These are phyloP conservation scores for Citrus glauca DNA, from an alignment of 345 rosid species.

Conservation along the genomic window DNA sequence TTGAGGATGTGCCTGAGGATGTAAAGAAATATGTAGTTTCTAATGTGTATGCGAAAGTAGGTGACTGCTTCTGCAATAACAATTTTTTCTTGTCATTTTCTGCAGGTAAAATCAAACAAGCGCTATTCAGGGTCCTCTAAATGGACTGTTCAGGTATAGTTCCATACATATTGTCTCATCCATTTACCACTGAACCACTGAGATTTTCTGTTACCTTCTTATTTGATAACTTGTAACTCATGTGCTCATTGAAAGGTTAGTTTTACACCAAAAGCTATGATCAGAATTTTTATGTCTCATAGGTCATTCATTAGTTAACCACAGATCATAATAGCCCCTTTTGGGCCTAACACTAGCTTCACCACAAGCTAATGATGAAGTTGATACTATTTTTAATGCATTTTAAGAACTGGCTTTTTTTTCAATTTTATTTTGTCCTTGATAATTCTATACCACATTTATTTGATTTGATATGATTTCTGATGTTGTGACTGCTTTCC, in stretches of 20 bases:
- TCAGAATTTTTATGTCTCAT: neutral
- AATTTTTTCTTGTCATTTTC: slow-evolving; percentile 9
- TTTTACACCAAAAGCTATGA: neutral
- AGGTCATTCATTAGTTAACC: neutral
- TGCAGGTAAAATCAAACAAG: slow-evolving; percentile 77
- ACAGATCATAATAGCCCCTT: neutral
- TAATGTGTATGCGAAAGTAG: neutral
- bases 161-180: neutral
- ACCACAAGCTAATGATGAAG: neutral
- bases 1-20: slow-evolving; percentile 88
- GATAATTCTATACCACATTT: neutral
- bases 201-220: neutral
- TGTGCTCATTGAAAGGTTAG: neutral
- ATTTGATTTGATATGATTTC: neutral
- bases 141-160: slow-evolving; percentile 92
- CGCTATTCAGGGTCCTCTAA: slow-evolving; percentile 88
- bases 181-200: neutral
- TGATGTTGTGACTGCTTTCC: slow-evolving; percentile 8
- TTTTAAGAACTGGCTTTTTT: neutral
- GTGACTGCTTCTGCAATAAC: neutral
- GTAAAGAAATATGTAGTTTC: slow-evolving; percentile 36
- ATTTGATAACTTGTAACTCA: neutral
- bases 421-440: too few relatives aligned
- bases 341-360: neutral
- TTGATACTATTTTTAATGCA: neutral